Base-by-base conservation (phyloP, 2,329 filamentous ascomycete genomes). In the Penicillium carneum region DNA sequence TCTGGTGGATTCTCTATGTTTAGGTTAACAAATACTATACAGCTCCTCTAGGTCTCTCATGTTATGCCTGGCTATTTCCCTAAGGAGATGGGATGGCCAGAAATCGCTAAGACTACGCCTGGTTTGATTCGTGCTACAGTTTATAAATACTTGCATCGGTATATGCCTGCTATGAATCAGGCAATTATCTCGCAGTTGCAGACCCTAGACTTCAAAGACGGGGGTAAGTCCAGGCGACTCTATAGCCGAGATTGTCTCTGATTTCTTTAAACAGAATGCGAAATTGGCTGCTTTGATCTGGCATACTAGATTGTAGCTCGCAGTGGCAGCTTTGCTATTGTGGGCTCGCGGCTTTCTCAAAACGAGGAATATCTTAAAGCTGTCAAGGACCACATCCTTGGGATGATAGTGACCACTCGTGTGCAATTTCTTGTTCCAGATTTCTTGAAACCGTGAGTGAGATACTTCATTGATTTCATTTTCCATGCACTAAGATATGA, bases 41-140 rank as follows among this genome's bases (percentile, higher is more conserved):
- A 69, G 57, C 54, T 69, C n/a, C 59, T 67, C 3, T 66, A 71
- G 18, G 64, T 69, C 34, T 80, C 84, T 1, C 57, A 69, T 4
- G 83, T 84, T 63, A 73, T 69, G 67, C 63, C 67, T 29, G 66
- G 67, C 0, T 69, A 68, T 39, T 69, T 69, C 16, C 67, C 61
- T 4, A 52, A 52, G 10, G 66, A 33, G 1, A 58, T 53, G 26
- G 66, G 66, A 20, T 69, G 67, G 67, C 67, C 67, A n/a, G 61
- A 63, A n/a, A 66, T 69, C 41, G 67, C 66, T 14, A 69, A 69
- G 42, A 69, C 64, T 8, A 69, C 66, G 11, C 64, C 67, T 1
- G 67, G 67, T 11, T 10, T 69, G 23, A 69, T 69, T 41, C 64
- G 67, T 2, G 64, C 56, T n/a, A 68, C 61, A 3, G 64, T 65